Evolutionary conservation across 352 stramenopile species (phyloP), one percentile per base, ranked within the genome.

Genomic region (Thalassiosira oceanica): DNA sequence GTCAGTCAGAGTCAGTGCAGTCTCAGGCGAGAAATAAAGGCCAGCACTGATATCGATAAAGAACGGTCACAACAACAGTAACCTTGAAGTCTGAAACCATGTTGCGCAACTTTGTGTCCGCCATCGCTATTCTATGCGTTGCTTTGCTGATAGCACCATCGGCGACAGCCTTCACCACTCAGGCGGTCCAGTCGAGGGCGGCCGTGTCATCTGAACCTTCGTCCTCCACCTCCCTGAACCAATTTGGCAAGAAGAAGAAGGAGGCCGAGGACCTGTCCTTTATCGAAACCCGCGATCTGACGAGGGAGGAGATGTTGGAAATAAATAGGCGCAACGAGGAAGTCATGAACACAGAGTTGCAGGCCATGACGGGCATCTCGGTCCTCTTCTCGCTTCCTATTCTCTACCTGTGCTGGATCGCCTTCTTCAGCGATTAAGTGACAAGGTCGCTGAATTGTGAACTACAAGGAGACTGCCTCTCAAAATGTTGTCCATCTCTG

Each of bases 341-440:
- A 36, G 81, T 90, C 16, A 90, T 90, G 83, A 87, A 90, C 36
- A 80, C 61, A 42, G 83, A 90, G 76, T 53, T 90, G 10, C 4
- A 39, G 11, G 71, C 78, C 18, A 90, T 90, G 83, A 85, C 75
- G 31, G 74, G 55, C 31, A 84, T 89, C 43, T 80, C 63, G 51
- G 67, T 90, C 20, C 43, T 90, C 20, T 62, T 88, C 56, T 79
- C 55, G 15, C 44, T 90, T 36, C 83, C 83, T 13, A 90, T 90
- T 28, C 58, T 90, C 5, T 90, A 90, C 43, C 67, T 90, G 0
- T 88, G 82, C 39, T 90, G 80, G 80, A 80, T 90, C 42, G 83
- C 80, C 2, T 90, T 90, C 53, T 90, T 88, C 65, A 61, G 21
- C 58, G 74, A 84, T 20, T 84, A 66, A 80, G 20, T 13, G 31